A percentile compares a stretch with the other conserved stretches of the same genome.
Evolutionary conservation across 2,329 filamentous ascomycete genomes (phyloP).

Genomic region (Microascus cirrosus): DNA sequence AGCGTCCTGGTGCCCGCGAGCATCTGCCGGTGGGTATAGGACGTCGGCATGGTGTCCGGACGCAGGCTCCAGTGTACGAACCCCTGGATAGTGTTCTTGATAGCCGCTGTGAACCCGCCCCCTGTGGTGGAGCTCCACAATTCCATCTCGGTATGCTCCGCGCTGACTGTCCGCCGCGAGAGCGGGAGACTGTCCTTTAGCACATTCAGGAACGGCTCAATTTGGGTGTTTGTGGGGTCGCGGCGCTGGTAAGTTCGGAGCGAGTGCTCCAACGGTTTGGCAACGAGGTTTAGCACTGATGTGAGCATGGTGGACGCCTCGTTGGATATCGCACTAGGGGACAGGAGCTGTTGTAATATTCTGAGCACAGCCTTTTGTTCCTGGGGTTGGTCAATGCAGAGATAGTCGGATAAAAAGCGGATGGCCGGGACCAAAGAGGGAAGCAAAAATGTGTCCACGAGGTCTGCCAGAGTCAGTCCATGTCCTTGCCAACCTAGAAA

Average conservation of each 20-base stretch:
- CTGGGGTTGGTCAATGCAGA: slow-evolving; percentile 51
- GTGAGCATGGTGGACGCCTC: slow-evolving; percentile 62
- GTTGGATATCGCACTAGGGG: slow-evolving; percentile 56
- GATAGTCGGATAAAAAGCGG: slow-evolving; percentile 57
- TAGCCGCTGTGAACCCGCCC: slow-evolving; percentile 42
- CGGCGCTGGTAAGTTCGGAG: slow-evolving; percentile 56
- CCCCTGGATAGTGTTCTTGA: slow-evolving; percentile 50
- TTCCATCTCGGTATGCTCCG: slow-evolving; percentile 57
- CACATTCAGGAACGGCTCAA: slow-evolving; percentile 56
- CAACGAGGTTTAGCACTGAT: slow-evolving; percentile 60
- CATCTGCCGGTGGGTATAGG: slow-evolving; percentile 63
- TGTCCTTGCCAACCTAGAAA: neutral
- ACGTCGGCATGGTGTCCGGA: slow-evolving; percentile 42
- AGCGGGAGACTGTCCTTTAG: slow-evolving; percentile 49
- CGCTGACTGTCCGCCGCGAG: slow-evolving; percentile 49
- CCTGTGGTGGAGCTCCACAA: slow-evolving; percentile 48
- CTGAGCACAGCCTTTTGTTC: slow-evolving; percentile 60
- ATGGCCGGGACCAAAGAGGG: slow-evolving; percentile 67
- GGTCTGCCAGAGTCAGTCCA: slow-evolving; percentile 32
- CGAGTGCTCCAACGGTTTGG: slow-evolving; percentile 55
- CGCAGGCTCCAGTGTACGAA: slow-evolving; percentile 58
- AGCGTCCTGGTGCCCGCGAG: slow-evolving; percentile 49
- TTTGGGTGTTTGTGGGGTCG: slow-evolving; percentile 55
- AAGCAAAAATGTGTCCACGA: slow-evolving; percentile 71
- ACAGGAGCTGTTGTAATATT: slow-evolving; percentile 62